These are phyloP conservation scores for Acanthamoeba healyi DNA, from an alignment of 208 protist species.

Conservation along the genomic window DNA sequence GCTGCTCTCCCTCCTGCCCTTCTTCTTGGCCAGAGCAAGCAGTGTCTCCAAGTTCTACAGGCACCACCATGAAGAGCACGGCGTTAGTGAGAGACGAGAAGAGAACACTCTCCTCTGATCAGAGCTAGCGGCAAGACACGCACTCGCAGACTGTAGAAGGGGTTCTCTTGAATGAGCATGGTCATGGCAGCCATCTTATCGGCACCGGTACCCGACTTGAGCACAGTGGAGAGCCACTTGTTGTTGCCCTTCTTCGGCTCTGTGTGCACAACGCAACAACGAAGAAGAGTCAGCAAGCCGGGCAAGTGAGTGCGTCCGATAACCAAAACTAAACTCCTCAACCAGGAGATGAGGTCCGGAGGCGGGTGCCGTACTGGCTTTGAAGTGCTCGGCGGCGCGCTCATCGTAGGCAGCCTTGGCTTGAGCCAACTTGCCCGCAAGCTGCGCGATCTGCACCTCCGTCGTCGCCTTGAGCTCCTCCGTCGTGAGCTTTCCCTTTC, in stretches of 20 bases:
- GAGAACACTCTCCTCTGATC: too few species aligned
- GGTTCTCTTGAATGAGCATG: constrained; percentile 72
- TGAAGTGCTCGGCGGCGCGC: constrained; percentile 38
- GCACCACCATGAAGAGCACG: not conserved
- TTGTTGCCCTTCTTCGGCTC: constrained; percentile 51
- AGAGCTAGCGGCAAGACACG: too few species aligned
- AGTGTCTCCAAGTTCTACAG: constrained; percentile 55
- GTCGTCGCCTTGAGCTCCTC: not conserved
- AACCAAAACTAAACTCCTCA: too few species aligned
- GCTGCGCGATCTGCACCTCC: not conserved
- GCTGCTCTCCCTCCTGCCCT: constrained; percentile 64
- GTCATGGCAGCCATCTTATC: constrained; percentile 78
- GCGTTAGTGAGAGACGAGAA: too few species aligned
- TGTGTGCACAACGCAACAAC: not conserved
- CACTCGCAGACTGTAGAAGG: constrained; percentile 19
- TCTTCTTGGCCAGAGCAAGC: constrained; percentile 72
- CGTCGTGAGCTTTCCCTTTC: not conserved
- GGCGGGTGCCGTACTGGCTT: not conserved
- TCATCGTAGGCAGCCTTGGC: constrained; percentile 58
- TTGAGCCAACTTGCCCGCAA: not conserved
- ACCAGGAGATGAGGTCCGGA: too few species aligned
- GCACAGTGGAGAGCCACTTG: constrained; percentile 75
- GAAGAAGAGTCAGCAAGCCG: too few species aligned
- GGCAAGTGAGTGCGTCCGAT: too few species aligned
- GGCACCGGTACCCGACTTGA: constrained; percentile 77